Evolutionary conservation across 495 filamentous ascomycete genomes (phyloP), one percentile per base, ranked within the genome.

Genomic region (Penicillium subrubescens): DNA sequence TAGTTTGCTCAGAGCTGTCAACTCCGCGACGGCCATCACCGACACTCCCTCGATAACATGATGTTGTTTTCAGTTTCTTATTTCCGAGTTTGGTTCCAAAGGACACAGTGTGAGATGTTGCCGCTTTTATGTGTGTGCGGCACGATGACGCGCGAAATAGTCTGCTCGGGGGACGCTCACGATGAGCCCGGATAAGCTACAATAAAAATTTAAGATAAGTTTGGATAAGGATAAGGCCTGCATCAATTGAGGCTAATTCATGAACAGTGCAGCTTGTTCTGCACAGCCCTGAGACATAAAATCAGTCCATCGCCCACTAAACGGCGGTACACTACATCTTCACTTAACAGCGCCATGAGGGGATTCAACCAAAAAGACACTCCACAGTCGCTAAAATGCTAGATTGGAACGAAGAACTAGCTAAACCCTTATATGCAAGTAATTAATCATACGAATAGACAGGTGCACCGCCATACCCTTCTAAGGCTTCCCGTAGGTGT

Each of bases 391-490:
- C 19, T 51, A 39, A 60, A 17, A 60, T 60, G 58, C 43, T 52
- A 60, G 6, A 60, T 60, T 51, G 31, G 15, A 51, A 60, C 21
- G n/a, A 51, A 25, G 1, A 5, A 39, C 25, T 59, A n/a, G 7
- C 31, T 46, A n/a, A 33, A 46, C 21, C 58, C 41, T 60, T 51
- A 25, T 52, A 52, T 60, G 46, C 58, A 52, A 52, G n/a, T 60
- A 27, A 60, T 41, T 17, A 60, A 60, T 60, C 46, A 39, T 52
- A 37, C 44, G 41, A 29, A 19, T 39, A 17, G 33, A 52, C 14
- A 52, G 31, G 50, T 41, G 33, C 33, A 31, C 46, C 34, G 6
- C 33, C 44, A 37, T 27, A 52, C 19, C 33, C 46, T 60, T 25
- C 17, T 37, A 60, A 41, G 46, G 46, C 33, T 60, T 51, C 11